Evolutionary conservation across 352 stramenopile species (phyloP).

Genomic region (Globisporangium spinosum): DNA sequence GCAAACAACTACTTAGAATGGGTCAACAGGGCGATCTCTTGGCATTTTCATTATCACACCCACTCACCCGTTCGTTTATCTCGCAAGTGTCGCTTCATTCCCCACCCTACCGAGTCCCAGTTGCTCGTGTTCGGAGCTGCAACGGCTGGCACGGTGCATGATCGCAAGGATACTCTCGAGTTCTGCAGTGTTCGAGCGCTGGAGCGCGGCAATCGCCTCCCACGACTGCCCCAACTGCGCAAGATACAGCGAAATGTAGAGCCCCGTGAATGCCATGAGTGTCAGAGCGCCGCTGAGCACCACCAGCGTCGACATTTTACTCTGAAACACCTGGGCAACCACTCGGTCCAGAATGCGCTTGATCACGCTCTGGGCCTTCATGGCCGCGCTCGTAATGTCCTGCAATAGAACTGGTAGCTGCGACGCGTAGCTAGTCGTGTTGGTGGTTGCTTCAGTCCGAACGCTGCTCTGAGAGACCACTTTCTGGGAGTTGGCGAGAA

Average conservation of each 20-base stretch:
- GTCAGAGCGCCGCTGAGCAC: not conserved
- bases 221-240: conserved; percentile 5
- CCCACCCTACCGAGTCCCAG: not conserved
- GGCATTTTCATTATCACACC: not conserved
- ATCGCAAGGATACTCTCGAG: not conserved
- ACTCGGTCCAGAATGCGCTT: not conserved
- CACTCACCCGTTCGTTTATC: not conserved
- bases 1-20: not conserved
- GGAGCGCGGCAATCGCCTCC: not conserved
- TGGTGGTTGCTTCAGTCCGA: not conserved
- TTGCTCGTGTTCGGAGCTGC: not conserved
- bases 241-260: not conserved
- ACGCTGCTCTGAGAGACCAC: not conserved
- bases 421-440: not conserved
- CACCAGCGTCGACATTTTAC: not conserved
- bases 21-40: not conserved
- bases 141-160: not conserved
- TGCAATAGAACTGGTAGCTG: not conserved
- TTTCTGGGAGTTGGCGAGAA: not conserved
- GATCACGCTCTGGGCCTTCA: not conserved
- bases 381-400: not conserved
- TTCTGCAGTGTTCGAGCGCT: not conserved
- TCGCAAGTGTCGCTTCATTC: not conserved
- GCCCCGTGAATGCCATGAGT: not conserved
- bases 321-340: not conserved